Evolutionary conservation across 495 filamentous ascomycete species (phyloP).

Genomic region (Neurospora sp.): DNA sequence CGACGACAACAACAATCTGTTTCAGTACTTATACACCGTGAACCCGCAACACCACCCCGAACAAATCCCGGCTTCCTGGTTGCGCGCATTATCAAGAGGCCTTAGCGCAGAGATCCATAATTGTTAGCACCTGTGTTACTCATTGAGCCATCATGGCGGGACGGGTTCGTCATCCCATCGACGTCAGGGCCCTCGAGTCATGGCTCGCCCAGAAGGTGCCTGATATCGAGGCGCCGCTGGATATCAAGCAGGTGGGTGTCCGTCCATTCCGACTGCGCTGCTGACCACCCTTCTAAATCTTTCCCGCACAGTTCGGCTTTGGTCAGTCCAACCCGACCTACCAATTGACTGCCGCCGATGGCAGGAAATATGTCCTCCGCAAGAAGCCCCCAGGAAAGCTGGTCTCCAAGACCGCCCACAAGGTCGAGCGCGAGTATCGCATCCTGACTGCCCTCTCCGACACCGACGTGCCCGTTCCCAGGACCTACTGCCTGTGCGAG

Average conservation of each 20-base stretch:
- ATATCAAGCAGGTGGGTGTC: constrained; percentile 72
- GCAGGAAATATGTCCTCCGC: constrained; percentile 68
- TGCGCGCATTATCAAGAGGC: neutral
- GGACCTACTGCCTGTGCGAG: constrained; percentile 75
- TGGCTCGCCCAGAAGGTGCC: constrained; percentile 70
- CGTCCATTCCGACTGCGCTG: neutral
- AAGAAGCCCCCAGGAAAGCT: constrained; percentile 94
- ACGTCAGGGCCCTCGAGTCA: constrained; percentile 61
- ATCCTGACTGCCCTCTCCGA: constrained; percentile 72
- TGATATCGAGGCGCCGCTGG: constrained; percentile 67
- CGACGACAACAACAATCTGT: neutral
- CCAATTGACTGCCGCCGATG: constrained; percentile 61
- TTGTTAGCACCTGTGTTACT: neutral
- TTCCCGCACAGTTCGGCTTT: constrained; percentile 66
- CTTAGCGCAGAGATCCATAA: neutral
- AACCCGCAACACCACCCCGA: neutral
- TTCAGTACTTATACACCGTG: neutral
- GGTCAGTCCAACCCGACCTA: constrained; percentile 98
- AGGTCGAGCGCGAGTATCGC: constrained; percentile 89
- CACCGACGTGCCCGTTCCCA: constrained; percentile 80
- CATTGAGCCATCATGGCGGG: constrained; percentile 60
- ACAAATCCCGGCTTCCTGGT: neutral
- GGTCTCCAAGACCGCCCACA: constrained; percentile 85
- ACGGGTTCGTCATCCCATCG: constrained; percentile 76
- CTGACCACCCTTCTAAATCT: neutral